Evolutionary conservation across 805 yeast genomes (phyloP).

Genomic region (Myxozyma kluyveri): DNA sequence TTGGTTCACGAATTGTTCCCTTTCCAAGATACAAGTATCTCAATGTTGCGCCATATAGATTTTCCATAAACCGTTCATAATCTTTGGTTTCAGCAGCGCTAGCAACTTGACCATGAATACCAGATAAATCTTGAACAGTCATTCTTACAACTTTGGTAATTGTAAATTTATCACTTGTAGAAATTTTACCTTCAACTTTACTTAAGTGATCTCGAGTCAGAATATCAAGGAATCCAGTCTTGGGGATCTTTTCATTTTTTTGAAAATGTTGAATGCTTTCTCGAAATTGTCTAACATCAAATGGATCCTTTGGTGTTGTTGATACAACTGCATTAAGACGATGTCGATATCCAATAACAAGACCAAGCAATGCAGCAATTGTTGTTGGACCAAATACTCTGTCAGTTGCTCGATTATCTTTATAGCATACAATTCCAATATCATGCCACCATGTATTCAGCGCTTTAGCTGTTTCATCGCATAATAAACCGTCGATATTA

Average conservation of each 20-base stretch:
- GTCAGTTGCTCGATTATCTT: slow-evolving; percentile 42
- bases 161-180: slow-evolving; percentile 45
- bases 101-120: slow-evolving; percentile 37
- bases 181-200: slow-evolving; percentile 47
- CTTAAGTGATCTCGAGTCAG: slow-evolving; percentile 52
- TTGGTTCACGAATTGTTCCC: slow-evolving; percentile 43
- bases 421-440: slow-evolving; percentile 49
- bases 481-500: slow-evolving; percentile 80
- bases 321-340: slow-evolving; percentile 55
- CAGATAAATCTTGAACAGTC: slow-evolving; percentile 65
- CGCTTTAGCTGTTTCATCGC: slow-evolving; percentile 72
- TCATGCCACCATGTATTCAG: slow-evolving; percentile 77
- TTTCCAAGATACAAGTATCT: slow-evolving; percentile 50
- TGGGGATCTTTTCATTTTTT: slow-evolving; percentile 56
- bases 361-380: slow-evolving; percentile 76
- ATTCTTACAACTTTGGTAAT: slow-evolving; percentile 66
- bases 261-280: slow-evolving; percentile 73
- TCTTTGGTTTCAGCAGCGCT: slow-evolving; percentile 40
- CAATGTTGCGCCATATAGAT: slow-evolving; percentile 38
- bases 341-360: slow-evolving; percentile 62
- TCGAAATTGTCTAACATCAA: slow-evolving; percentile 67
- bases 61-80: slow-evolving; percentile 36
- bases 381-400: slow-evolving; percentile 63
- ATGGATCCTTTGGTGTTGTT: slow-evolving; percentile 71
- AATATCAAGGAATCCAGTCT: slow-evolving; percentile 52